Percentiles rank a stretch among this genome's conserved stretches.
These are phyloP conservation scores for Alternaria conjuncta DNA, from an alignment of 2,329 filamentous ascomycete genomes.

Conservation along the genomic window DNA sequence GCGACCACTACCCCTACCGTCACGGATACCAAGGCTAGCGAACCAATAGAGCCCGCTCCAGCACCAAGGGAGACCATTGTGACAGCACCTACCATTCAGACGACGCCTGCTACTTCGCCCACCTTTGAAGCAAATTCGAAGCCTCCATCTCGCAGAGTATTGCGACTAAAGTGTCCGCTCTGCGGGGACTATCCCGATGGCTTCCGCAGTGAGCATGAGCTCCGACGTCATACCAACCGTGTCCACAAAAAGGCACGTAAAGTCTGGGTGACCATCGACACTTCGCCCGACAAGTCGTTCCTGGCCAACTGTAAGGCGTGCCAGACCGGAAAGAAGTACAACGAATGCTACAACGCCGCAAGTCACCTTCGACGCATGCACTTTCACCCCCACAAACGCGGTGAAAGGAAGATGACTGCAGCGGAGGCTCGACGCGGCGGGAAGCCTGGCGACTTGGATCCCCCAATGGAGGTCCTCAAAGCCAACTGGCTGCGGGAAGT, in stretches of 20 bases:
- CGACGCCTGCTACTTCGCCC: conserved; percentile 39
- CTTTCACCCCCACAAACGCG: conserved; percentile 73
- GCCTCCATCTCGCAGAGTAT: conserved; percentile 39
- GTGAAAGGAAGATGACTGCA: conserved; percentile 60
- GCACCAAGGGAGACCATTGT: conserved; percentile 39
- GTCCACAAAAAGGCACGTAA: conserved; percentile 69
- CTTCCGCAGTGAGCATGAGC: conserved; percentile 85
- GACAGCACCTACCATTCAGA: conserved; percentile 34
- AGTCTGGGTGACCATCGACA: conserved; percentile 70
- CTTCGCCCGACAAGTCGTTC: conserved; percentile 66
- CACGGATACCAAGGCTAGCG: conserved; percentile 28
- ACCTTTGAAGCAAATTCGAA: conserved; percentile 39
- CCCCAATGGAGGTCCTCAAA: conserved; percentile 67
- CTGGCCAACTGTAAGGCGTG: conserved; percentile 86
- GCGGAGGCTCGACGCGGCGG: conserved; percentile 65
- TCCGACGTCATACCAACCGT: conserved; percentile 60
- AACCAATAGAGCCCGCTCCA: conserved; percentile 32
- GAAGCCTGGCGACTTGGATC: conserved; percentile 61
- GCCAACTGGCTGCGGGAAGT: conserved; percentile 64
- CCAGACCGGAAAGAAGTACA: conserved; percentile 76
- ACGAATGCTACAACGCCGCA: conserved; percentile 91
- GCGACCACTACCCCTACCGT: conserved; percentile 30
- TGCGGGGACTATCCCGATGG: conserved; percentile 78
- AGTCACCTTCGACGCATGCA: conserved; percentile 88
- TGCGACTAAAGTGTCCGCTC: conserved; percentile 60